phyloP scores from a whole-genome alignment of 371 early-diverging fungal genomes.

The Haplosporangium sp. region DNA sequence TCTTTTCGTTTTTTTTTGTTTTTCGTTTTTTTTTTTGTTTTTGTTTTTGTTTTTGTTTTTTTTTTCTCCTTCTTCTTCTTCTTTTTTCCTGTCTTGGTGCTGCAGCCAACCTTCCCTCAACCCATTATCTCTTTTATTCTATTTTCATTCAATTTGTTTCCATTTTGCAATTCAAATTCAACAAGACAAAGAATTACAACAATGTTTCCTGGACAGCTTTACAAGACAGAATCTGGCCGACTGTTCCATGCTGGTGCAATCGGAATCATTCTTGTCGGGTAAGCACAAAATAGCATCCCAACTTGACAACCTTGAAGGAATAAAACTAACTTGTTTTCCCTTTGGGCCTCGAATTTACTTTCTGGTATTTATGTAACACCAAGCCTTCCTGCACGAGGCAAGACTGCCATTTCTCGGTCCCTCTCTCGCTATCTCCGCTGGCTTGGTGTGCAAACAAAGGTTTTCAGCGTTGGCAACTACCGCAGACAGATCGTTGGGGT shows the following conservation, averaged over 20 bases:
- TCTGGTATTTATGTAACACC: background rate
- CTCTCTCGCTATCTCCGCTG: conserved; percentile 93
- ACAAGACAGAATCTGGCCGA: conserved; percentile 82
- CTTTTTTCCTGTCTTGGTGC: too few species aligned
- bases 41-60: too few species aligned
- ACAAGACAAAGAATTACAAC: background rate
- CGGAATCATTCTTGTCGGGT: conserved; percentile 87
- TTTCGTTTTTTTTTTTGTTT: too few species aligned
- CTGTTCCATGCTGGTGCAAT: conserved; percentile 90
- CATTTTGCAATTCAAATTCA: too few species aligned
- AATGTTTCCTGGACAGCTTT: conserved; percentile 76
- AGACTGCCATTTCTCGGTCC: conserved; percentile 89
- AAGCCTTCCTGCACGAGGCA: conserved; percentile 88
- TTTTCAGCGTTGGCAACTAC: conserved; percentile 96
- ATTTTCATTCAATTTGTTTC: too few species aligned
- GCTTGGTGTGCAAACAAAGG: conserved; percentile 92
- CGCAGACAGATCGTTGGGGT: conserved; percentile 85
- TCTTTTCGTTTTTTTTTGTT: too few species aligned
- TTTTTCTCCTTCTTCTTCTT: too few species aligned
- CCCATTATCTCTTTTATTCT: too few species aligned
- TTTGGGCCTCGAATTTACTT: too few species aligned
- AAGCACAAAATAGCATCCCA: conserved; percentile 16
- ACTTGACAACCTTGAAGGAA: too few species aligned
- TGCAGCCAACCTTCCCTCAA: background rate
- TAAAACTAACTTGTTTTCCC: too few species aligned